Evolutionary conservation across 2,329 filamentous ascomycete genomes (phyloP), one percentile per base, ranked within the genome.

Genomic region (Colletotrichum tofieldiae): DNA sequence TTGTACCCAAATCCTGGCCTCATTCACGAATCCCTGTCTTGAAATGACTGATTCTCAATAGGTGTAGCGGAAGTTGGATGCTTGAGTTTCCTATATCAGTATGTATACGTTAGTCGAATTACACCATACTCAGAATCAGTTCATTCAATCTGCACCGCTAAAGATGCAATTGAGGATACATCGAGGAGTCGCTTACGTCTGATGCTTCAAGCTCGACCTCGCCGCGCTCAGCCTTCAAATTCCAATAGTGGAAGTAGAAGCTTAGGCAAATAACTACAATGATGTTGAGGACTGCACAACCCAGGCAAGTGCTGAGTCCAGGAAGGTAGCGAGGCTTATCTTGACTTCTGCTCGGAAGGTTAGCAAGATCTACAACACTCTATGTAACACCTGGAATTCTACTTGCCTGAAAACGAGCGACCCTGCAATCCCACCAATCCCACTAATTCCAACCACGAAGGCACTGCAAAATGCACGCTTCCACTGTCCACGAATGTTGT

Each of bases 401-500:
- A 59, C 66, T 55, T 37, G 66, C 47, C 75, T 67, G 67, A 72
- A 75, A 60, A 77, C 63, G 18, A 75, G 65, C 8, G 74, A 65
- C 18, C 68, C 71, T 12, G 74, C 67, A 26, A 76, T 67, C 14
- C 73, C 65, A 37, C 76, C 55, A 37, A 75, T 39, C 11, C 71
- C 74, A 20, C 74, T 66, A 18, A 73, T 56, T 1, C 62, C 68
- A 7, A 75, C 72, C 41, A 75, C 69, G 16, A 70, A 41, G 3
- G 69, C 67, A 3, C 69, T 75, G 32, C 71, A 75, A 39, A 75
- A 75, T 6, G 73, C 72, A 12, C 73, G 68, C 39, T 72, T 74
- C 73, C 73, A 75, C 55, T 73, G 73, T 23, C 73, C 73, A 1
- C 73, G 65, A 32, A 75, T 74, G 41, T 75, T 75, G 29, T 75